phyloP scores from a whole-genome alignment of 2,329 filamentous ascomycete species.

The Penicillium sp. region DNA sequence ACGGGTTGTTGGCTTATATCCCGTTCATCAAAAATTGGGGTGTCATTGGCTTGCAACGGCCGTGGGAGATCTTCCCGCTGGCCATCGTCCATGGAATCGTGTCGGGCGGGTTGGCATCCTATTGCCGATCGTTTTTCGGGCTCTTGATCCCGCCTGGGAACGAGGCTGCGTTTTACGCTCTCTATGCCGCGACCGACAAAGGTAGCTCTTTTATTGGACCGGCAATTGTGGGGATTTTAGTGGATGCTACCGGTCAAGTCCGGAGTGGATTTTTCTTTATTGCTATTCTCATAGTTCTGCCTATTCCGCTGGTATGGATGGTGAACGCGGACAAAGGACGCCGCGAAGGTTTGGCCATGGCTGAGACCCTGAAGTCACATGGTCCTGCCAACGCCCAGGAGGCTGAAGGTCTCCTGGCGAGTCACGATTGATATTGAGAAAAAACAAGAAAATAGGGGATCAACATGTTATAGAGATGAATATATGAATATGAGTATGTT shows the following conservation, averaged over 20 bases:
- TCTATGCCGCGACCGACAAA: conserved; percentile 95
- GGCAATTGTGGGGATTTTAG: conserved; percentile 83
- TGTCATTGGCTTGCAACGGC: conserved; percentile 76
- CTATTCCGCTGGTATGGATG: conserved; percentile 76
- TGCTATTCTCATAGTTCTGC: conserved; percentile 74
- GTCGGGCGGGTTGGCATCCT: conserved; percentile 78
- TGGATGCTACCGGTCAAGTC: conserved; percentile 74
- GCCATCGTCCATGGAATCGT: conserved; percentile 86
- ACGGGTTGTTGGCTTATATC: conserved; percentile 81
- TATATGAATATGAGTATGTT: too few species aligned
- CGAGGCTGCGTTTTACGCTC: conserved; percentile 88
- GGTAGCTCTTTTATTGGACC: conserved; percentile 87
- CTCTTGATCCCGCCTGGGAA: conserved; percentile 86
- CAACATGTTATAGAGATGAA: not conserved
- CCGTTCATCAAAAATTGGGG: conserved; percentile 73
- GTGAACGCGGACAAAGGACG: conserved; percentile 53
- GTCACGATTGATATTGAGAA: conserved; percentile 5
- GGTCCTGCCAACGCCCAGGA: conserved; percentile 24
- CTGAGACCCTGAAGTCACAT: conserved; percentile 24
- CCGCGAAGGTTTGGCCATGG: conserved; percentile 34
- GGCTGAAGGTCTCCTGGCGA: conserved; percentile 30
- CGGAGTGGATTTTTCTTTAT: conserved; percentile 87
- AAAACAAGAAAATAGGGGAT: not conserved
- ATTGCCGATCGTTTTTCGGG: conserved; percentile 84
- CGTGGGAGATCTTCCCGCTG: conserved; percentile 91